Conservation (phyloP, 495 filamentous ascomycete genomes). For the Umbilicaria muhlenbergii region DNA sequence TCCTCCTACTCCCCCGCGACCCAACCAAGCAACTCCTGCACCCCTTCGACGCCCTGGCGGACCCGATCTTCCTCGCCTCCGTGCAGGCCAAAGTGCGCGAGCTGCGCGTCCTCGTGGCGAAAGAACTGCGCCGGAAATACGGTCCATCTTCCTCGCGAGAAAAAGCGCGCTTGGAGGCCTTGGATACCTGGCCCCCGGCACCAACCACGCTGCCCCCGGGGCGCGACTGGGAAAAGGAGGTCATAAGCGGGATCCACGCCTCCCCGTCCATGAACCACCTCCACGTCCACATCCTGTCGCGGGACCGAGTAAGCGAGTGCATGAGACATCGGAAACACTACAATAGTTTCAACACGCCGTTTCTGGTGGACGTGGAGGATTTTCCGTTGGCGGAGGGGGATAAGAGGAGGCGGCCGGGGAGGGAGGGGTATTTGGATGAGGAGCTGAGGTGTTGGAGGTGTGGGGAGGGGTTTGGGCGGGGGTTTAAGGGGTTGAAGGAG, state of each 20-base stretch:
- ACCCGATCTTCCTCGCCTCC: constrained; percentile 51
- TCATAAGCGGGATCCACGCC: constrained; percentile 69
- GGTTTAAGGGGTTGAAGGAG: constrained; percentile 55
- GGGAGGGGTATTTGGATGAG: constrained; percentile 37
- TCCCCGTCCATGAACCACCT: constrained; percentile 85
- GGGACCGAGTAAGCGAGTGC: constrained; percentile 52
- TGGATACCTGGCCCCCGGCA: constrained; percentile 34
- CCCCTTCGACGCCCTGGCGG: constrained; percentile 64
- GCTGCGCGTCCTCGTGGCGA: constrained; percentile 48
- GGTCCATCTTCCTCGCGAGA: constrained; percentile 49
- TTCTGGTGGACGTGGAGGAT: constrained; percentile 66
- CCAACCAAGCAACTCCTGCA: constrained; percentile 42
- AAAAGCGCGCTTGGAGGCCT: constrained; percentile 33
- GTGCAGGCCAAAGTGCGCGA: constrained; percentile 43
- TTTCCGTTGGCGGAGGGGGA: constrained; percentile 59
- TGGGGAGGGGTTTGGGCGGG: constrained; percentile 52
- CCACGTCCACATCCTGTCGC: constrained; percentile 74
- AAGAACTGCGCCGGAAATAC: constrained; percentile 58
- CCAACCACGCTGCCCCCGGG: constrained; percentile 42
- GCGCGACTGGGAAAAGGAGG: constrained; percentile 63
- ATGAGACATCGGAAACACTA: constrained; percentile 81
- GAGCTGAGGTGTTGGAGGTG: constrained; percentile 81
- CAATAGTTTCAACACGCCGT: constrained; percentile 78
- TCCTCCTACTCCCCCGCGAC: constrained; percentile 73
- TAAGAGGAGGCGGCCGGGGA: constrained; percentile 34